Base-by-base conservation (phyloP, 140 eudicot genomes). In the Anethum foeniculum region DNA sequence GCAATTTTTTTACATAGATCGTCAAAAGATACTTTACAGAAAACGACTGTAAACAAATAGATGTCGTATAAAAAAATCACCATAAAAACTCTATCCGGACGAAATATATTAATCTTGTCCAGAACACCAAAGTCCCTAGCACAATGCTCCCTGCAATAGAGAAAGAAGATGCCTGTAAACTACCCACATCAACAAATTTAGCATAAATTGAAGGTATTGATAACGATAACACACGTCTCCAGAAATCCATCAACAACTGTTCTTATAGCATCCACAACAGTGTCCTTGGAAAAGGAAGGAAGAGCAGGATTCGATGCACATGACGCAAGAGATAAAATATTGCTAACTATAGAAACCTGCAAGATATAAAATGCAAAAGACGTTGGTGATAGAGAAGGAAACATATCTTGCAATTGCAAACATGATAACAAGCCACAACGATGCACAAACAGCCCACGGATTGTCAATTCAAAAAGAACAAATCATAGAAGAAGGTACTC, bases 171-270 rank as follows among this genome's bases (percentile, higher is more conserved):
- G 67, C 51, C 82, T 77, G 80, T 81, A 79, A 46, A 58, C 72
- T 30, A 65, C 68, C 25, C 10, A 39, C 32, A 30, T 49, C 54
- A 11, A 16, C 21, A 68, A 77, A 64, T 16, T 38, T 41, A 81
- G 27, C 48, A 80, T 7, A 80, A 64, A 34, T 80, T 46, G 38
- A 56, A 86, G 80, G 54, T 48, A 74, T 77, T 44, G 62, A 77
- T 49, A 85, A 79, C 15, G 79, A 82, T 34, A 81, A 52, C 76
- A 78, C 80, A 92, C 97, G 84, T 85, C 74, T 88, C 96, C 89
- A 96, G 84, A 81, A 96, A 96, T 77, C 99, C 99, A 90, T 96
- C 99, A 34, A 96, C 98, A 79, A 96, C 93, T 75, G 98, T 93
- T 80, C 78, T 93, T 78, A 96, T 86, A 79, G 98, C 93, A 83